Base-by-base conservation (phyloP, 2,329 filamentous ascomycete species). In the Chaetomiaceae sp. region DNA sequence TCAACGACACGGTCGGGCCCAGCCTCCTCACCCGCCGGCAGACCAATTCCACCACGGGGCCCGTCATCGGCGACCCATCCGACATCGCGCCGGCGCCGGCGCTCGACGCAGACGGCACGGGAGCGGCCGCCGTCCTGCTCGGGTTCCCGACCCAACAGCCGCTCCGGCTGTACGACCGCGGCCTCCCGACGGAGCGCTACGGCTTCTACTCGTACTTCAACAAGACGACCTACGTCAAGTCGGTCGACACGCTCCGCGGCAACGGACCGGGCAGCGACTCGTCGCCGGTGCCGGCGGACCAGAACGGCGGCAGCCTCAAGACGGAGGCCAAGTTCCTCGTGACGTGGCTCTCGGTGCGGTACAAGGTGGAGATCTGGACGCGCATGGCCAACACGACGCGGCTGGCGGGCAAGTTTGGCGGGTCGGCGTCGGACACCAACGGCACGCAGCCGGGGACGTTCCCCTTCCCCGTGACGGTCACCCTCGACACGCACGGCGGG, bases 131-230 rank as follows among this genome's bases (percentile, higher is more conserved):
- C 2, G 79, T 79, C 9, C 74, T 96, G 57, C 81, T 94, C 41
- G 88, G 90, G 0, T 75, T 80, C 7, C 81, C 87, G 0, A 71
- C 76, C 0, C 81, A 86, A 55, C 94, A 97, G 64, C 92, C 90
- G 0, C 75, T 97, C 11, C 82, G 88, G 1, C 79, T 97, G 1
- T 97, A 85, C 68, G 89, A 97, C 67, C 87, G 90, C 18, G 90
- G 87, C 16, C 75, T 87, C 25, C 73, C 79, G 2, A 86, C 85
- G 0, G 92, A 97, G 68, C 90, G 96, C 70, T 96, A 95, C 69
- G 90, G 89, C 2, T 96, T 96, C 72, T 96, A 96, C 72, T 88
- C 81, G 0, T 95, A 96, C 74, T 97, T 88, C 69, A 85, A 90
- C 70, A 89, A 90, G 59, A 87, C 86, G 8, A 89, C 95, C 58